Evolutionary conservation across 1,284 basidiomycete species (phyloP), one percentile per base, ranked within the genome.

Genomic region (Ganoderma leucocontextum): DNA sequence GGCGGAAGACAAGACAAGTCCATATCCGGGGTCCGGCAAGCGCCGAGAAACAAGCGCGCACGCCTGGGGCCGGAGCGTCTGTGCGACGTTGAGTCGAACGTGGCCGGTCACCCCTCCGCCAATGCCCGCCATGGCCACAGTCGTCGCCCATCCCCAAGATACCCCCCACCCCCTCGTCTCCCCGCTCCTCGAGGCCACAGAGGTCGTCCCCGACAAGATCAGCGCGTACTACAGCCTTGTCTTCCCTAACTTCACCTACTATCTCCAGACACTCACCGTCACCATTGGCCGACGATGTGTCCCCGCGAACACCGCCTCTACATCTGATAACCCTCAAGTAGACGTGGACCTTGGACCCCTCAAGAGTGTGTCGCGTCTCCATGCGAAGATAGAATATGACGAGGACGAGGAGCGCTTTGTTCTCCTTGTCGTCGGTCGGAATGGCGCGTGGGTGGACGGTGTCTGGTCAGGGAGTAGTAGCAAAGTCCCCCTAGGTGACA

Each of bases 371-470:
- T 99, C 97, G 13, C 88, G 98, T 33, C 86, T 98, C 17, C 98
- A 99, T 79, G 98, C 98, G 62, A 93, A 92, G 83, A 97, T 99
- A 76, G 95, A 95, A 80, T 98, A 94, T 78, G 93, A 95, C 82
- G 89, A 92, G 74, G 89, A 93, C 29, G 91, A 94, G 70, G 95
- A 95, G 78, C 89, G 90, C 75, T 99, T 97, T 82, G 91, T 96
- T 38, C 87, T 99, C 60, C 90, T 92, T 71, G 97, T 99, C 47
- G 86, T 95, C 42, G 98, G 98, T 13, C 86, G 97, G 67, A 99
- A 99, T 76, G 98, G 98, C 13, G 96, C 96, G 10, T 99, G 97
- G 91, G 96, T 99, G 1, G 97, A 99, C 75, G 96, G 97, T 60
- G 90, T 96, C 15, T 99, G 96, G 93, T 93, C 92, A 68, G 93